phyloP scores from a whole-genome alignment of 495 filamentous ascomycete genomes.

The Sordaria brevicollis region DNA sequence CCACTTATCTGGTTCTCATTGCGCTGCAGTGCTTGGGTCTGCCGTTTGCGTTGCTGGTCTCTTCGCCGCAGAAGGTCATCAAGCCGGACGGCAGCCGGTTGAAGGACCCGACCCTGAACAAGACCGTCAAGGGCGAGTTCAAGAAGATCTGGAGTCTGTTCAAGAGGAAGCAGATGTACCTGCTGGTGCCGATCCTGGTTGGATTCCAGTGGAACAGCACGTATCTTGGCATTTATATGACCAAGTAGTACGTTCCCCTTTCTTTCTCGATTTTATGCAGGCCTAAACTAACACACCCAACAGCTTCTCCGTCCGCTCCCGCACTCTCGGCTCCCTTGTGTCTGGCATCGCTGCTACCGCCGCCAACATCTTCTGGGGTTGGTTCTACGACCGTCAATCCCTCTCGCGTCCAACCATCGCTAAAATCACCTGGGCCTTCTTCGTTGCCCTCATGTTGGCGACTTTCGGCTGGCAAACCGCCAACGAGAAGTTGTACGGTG shows the following conservation, averaged over 20 bases:
- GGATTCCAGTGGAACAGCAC: constrained; percentile 45
- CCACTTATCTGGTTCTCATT: constrained; percentile 45
- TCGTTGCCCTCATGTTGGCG: constrained; percentile 22
- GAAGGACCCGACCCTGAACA: constrained; percentile 30
- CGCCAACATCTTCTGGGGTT: constrained; percentile 39
- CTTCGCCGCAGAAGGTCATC: constrained; percentile 45
- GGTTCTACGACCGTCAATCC: constrained; percentile 32
- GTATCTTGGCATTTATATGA: constrained; percentile 49
- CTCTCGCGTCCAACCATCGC: constrained; percentile 25
- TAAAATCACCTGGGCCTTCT: constrained; percentile 23
- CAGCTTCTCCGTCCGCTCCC: constrained; percentile 43
- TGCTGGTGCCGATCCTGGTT: constrained; percentile 45
- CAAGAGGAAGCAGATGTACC: constrained; percentile 36
- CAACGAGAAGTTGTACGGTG: constrained; percentile 28
- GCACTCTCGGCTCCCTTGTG: constrained; percentile 40
- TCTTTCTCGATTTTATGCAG: neutral
- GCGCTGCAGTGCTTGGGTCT: constrained; percentile 42
- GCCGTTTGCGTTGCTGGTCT: constrained; percentile 41
- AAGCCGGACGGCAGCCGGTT: constrained; percentile 36
- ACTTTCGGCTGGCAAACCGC: constrained; percentile 29
- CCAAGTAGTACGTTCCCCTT: constrained; percentile 29
- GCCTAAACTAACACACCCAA: neutral
- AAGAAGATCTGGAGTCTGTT: constrained; percentile 35
- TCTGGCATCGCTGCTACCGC: constrained; percentile 36
- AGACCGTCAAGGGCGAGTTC: constrained; percentile 32